Percentiles rank a stretch among this genome's conserved stretches.
Conservation (phyloP, 176 grass and related monocot species). For the Saccharum spontaneum region DNA sequence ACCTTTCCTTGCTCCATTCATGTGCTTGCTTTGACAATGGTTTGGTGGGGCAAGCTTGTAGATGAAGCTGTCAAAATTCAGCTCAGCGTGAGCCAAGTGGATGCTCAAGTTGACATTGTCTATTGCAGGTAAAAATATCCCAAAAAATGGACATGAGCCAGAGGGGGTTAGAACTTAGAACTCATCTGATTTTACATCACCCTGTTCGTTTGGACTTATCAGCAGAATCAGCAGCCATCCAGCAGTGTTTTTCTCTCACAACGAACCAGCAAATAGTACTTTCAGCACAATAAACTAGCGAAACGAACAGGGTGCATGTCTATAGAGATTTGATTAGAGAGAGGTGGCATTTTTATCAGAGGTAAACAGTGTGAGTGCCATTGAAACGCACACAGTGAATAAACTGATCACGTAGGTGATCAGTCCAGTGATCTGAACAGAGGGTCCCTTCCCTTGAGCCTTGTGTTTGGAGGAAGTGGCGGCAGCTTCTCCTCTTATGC, state of each 20-base stretch:
- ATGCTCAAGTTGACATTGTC: slow-evolving; percentile 37
- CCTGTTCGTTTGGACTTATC: no score
- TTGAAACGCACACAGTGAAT: neutral
- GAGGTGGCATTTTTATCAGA: neutral
- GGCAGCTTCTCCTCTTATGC: neutral
- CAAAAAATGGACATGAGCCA: neutral
- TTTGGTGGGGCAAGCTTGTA: slow-evolving; percentile 37
- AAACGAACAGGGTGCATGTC: no score
- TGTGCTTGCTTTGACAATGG: slow-evolving; percentile 21
- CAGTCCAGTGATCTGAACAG: slow-evolving; percentile 33
- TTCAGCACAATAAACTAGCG: no score
- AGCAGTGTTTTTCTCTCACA: no score
- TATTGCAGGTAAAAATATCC: slow-evolving; percentile 19
- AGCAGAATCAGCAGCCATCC: no score
- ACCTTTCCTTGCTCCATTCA: slow-evolving; percentile 5
- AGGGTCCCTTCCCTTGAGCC: neutral
- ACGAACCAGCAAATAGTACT: no score
- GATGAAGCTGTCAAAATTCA: slow-evolving; percentile 25
- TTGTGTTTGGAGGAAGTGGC: slow-evolving; percentile 30
- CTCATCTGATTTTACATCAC: slow-evolving; percentile 10
- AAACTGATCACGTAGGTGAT: slow-evolving; percentile 1
- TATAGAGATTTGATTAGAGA: neutral
- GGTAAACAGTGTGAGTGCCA: neutral
- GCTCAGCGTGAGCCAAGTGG: slow-evolving; percentile 25
- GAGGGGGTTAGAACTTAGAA: neutral